Conservation (phyloP, 2,329 filamentous ascomycete species). For the Aureobasidium sp. region DNA sequence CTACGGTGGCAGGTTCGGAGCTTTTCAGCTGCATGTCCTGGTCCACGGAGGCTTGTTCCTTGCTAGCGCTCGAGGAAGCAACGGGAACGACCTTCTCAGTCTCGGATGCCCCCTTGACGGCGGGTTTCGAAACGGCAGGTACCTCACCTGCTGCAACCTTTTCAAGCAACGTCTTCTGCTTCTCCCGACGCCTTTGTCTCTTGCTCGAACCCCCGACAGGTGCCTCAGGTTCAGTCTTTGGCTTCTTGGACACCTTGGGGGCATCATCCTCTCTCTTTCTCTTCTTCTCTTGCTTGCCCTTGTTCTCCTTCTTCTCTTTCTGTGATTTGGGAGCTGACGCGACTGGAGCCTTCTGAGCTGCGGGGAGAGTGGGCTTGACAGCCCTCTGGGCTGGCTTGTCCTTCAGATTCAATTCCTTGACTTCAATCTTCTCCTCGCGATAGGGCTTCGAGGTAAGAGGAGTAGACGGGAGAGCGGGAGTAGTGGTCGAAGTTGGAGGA, state of each 20-base stretch:
- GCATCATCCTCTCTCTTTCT: conserved; percentile 2
- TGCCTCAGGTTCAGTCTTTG: not conserved
- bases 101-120: not conserved
- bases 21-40: not conserved
- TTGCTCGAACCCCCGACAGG: not conserved
- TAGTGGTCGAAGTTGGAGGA: not conserved
- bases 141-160: not conserved
- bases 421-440: not conserved
- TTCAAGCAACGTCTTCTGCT: not conserved
- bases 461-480: not conserved
- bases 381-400: not conserved
- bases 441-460: not conserved
- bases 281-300: conserved; percentile 7
- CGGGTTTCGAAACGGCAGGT: not conserved
- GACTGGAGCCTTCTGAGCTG: not conserved
- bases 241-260: not conserved
- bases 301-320: not conserved
- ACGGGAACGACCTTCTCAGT: not conserved
- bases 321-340: not conserved
- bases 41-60: not conserved
- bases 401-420: not conserved
- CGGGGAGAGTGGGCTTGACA: not conserved
- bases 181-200: not conserved
- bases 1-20: too few relatives aligned
- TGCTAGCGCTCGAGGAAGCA: not conserved